These are phyloP conservation scores for Citrus maxima DNA, from an alignment of 345 rosid genomes.

Conservation along the genomic window DNA sequence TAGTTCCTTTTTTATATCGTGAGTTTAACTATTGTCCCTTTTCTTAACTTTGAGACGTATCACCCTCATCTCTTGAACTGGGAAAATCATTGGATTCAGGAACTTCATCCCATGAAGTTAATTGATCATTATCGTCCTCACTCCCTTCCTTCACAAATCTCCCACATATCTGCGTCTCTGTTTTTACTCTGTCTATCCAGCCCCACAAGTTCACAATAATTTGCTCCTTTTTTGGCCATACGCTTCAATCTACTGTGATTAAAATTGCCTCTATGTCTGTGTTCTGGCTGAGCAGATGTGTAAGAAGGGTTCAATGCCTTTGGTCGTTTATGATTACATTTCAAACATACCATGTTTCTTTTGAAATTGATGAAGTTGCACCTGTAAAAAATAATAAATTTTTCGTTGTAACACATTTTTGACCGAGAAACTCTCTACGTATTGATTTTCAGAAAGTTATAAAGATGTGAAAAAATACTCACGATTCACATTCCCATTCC, in stretches of 20 bases:
- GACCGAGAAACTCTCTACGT: not conserved
- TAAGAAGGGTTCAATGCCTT: slow-evolving; percentile 42
- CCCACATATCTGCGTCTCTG: slow-evolving; percentile 42
- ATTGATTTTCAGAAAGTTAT: not conserved
- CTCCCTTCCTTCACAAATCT: slow-evolving; percentile 48
- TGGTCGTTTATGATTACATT: slow-evolving; percentile 74
- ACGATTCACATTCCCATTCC: slow-evolving; percentile 98
- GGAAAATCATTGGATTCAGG: slow-evolving; percentile 52
- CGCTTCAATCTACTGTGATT: not conserved
- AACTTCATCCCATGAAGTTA: slow-evolving; percentile 15
- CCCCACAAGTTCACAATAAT: not conserved
- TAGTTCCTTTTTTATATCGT: slow-evolving; percentile 38
- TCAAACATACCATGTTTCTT: slow-evolving; percentile 75
- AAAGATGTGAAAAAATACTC: slow-evolving; percentile 29
- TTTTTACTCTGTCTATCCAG: slow-evolving; percentile 9
- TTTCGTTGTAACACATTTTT: not conserved
- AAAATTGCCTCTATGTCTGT: not conserved
- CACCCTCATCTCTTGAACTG: slow-evolving; percentile 54
- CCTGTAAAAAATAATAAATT: slow-evolving; percentile 25
- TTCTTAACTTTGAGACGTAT: slow-evolving; percentile 35
- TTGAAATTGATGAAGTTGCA: slow-evolving; percentile 85
- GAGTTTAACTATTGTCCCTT: slow-evolving; percentile 47
- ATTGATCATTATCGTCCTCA: slow-evolving; percentile 10
- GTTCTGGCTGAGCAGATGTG: slow-evolving; percentile 10
- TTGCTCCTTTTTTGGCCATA: not conserved